phyloP scores from a whole-genome alignment of 108 stramenopile species.

The Skeletonema menzelii region DNA sequence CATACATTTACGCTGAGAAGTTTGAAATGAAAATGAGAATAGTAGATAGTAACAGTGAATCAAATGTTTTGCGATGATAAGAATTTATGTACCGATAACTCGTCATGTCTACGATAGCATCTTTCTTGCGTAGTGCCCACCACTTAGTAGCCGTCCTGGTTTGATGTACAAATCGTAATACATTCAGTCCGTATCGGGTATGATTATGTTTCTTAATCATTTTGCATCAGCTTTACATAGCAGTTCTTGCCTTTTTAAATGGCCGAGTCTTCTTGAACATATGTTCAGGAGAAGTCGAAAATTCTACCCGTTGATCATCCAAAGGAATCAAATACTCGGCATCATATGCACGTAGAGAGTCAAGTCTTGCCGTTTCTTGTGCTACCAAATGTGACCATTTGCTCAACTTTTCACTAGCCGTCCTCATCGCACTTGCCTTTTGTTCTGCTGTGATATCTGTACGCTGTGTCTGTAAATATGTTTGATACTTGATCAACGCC shows the following conservation, averaged over 20 bases:
- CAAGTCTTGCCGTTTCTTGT: conserved; percentile 6
- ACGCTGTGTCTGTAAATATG: neutral
- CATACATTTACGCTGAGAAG: no score
- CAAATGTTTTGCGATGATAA: no score
- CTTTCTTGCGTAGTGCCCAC: no score
- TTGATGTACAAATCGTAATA: no score
- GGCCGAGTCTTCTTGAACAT: neutral
- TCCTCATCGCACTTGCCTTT: neutral
- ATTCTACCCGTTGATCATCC: neutral
- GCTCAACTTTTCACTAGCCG: conserved; percentile 13
- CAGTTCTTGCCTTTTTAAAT: neutral
- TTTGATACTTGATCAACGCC: conserved; percentile 16
- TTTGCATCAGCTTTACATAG: no score
- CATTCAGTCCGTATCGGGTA: no score
- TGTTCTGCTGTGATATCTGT: neutral
- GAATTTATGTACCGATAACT: no score
- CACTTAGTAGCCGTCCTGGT: no score
- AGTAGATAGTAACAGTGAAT: no score
- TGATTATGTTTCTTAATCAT: no score
- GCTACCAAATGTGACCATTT: conserved; percentile 20
- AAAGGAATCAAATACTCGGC: conserved; percentile 9
- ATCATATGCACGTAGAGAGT: conserved; percentile 6
- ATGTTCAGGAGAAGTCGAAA: neutral
- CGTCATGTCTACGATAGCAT: no score
- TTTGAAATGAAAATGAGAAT: no score